A percentile compares a stretch with the other conserved stretches of the same genome.
Conservation (phyloP, 805 yeast species). For the Teunomyces gatunensis region DNA sequence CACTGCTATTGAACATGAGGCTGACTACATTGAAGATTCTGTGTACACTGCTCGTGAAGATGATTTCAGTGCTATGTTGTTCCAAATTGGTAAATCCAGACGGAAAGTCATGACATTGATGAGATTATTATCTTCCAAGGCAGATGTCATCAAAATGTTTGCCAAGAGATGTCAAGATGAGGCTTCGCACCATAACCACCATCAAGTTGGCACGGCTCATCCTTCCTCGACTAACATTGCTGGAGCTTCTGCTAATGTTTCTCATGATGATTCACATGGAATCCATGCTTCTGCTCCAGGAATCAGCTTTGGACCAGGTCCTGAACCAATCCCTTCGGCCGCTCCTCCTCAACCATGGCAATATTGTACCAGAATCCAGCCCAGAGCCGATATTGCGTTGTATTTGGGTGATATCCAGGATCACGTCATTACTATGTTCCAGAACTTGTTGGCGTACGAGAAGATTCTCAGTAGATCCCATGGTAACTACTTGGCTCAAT, state of each 20-base stretch:
- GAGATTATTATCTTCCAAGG: slow-evolving; percentile 28
- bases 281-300: slow-evolving; percentile 19
- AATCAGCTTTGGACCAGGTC: slow-evolving; percentile 35
- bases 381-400: slow-evolving; percentile 30
- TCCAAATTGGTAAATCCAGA: slow-evolving; percentile 25
- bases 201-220: neutral
- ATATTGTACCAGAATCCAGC: slow-evolving; percentile 12
- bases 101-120: slow-evolving; percentile 29
- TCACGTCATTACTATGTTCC: slow-evolving; percentile 32
- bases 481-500: slow-evolving; percentile 29
- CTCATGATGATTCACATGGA: slow-evolving; percentile 10
- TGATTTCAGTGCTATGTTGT: slow-evolving; percentile 24
- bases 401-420: slow-evolving; percentile 31
- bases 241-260: slow-evolving; percentile 5
- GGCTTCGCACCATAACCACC: slow-evolving; percentile 11
- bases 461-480: slow-evolving; percentile 27
- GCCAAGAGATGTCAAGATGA: slow-evolving; percentile 30
- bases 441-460: slow-evolving; percentile 27
- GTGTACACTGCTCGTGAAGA: slow-evolving; percentile 23
- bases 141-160: slow-evolving; percentile 29
- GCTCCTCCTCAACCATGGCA: slow-evolving; percentile 6
- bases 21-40: slow-evolving; percentile 28
- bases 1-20: slow-evolving; percentile 27
- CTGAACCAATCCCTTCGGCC: slow-evolving; percentile 27
- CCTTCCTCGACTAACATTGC: slow-evolving; percentile 14